Evolutionary conservation across 495 filamentous ascomycete genomes (phyloP).

Genomic region (Neurospora cerealis): DNA sequence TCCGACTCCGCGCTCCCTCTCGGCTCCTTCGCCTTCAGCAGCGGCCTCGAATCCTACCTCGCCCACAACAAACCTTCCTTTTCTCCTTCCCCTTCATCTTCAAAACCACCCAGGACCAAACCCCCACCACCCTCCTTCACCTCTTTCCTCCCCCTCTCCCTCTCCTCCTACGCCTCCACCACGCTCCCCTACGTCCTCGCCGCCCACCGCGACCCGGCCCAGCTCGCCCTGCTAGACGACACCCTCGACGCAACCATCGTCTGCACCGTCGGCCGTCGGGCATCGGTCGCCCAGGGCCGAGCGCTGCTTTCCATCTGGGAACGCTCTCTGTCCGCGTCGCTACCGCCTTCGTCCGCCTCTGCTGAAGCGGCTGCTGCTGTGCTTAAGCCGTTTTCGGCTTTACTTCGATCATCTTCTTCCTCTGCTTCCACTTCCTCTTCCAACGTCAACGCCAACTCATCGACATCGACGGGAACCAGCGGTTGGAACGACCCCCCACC

Average conservation of each 20-base stretch:
- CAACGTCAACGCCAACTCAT: neutral
- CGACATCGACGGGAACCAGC: neutral
- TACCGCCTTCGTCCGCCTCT: neutral
- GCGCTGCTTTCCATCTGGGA: constrained; percentile 89
- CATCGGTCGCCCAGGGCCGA: constrained; percentile 73
- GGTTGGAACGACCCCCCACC: constrained; percentile 15
- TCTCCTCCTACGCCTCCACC: constrained; percentile 67
- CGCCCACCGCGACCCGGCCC: constrained; percentile 52
- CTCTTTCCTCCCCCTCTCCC: constrained; percentile 67
- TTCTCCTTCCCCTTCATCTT: constrained; percentile 4
- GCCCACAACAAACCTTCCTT: constrained; percentile 51
- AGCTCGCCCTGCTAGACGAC: constrained; percentile 61
- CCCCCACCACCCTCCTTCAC: constrained; percentile 43
- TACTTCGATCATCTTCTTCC: constrained; percentile 12
- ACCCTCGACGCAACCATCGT: constrained; percentile 73
- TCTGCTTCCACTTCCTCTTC: neutral
- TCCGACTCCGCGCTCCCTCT: constrained; percentile 93
- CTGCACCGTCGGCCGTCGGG: constrained; percentile 79
- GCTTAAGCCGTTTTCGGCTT: constrained; percentile 26
- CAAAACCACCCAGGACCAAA: constrained; percentile 3
- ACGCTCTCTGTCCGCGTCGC: constrained; percentile 45
- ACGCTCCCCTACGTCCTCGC: constrained; percentile 78
- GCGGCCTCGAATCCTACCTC: constrained; percentile 87
- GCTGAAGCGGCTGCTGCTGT: constrained; percentile 6
- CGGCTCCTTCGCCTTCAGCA: constrained; percentile 94